phyloP scores from a whole-genome alignment of 306 rosid genomes.

The Vigna angularis region DNA sequence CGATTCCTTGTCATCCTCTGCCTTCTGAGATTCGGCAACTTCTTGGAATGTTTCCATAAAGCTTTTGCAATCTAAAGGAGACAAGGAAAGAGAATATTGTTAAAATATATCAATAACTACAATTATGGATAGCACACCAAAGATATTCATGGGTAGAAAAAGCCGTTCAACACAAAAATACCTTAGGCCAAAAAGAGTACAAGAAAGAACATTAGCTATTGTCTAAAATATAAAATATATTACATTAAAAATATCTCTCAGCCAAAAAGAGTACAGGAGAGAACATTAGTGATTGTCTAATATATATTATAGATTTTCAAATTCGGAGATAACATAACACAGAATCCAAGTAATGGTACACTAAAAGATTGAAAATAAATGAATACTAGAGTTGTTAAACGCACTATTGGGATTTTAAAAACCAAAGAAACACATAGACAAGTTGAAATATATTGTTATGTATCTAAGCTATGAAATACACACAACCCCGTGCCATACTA shows the following conservation, averaged over 20 bases:
- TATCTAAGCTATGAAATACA: neutral
- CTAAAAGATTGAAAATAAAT: neutral
- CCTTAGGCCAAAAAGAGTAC: neutral
- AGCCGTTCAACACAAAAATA: neutral
- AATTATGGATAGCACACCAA: neutral
- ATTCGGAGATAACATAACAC: slow-evolving; percentile 6
- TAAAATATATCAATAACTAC: neutral
- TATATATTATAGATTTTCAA: neutral
- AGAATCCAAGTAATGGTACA: neutral
- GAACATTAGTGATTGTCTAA: neutral
- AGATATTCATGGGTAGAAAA: neutral
- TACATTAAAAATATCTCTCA: neutral
- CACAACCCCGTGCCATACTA: neutral
- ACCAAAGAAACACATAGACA: neutral
- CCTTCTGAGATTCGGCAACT: slow-evolving; percentile 82
- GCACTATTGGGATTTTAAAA: neutral
- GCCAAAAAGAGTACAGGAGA: neutral
- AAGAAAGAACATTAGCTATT: too few species aligned
- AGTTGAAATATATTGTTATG: neutral
- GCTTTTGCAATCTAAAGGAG: slow-evolving; percentile 66
- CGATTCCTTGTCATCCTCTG: slow-evolving; percentile 68
- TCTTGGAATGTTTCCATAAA: slow-evolving; percentile 95
- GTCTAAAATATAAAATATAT: slow-evolving; percentile 3
- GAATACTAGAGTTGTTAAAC: neutral
- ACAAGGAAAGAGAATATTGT: slow-evolving; percentile 5